phyloP scores from a whole-genome alignment of 176 grass and related monocot genomes.

The Tuctoria greenei region DNA sequence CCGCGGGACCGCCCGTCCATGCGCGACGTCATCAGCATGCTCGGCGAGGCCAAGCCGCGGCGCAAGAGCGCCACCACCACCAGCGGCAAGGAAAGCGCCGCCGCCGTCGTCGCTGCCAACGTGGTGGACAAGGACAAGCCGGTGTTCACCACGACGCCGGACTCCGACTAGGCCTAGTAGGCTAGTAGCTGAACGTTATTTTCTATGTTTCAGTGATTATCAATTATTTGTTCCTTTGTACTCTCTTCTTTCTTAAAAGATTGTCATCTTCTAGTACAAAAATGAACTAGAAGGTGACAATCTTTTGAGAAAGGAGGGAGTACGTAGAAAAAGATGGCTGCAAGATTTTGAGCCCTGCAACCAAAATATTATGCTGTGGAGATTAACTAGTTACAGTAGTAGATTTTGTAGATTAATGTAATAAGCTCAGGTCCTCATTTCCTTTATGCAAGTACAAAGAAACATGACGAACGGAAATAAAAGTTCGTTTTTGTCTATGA shows the following conservation, averaged over 20 bases:
- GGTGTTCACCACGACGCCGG: constrained; percentile 69
- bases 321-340: constrained; percentile 40
- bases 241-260: no score
- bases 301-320: no score
- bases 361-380: not conserved
- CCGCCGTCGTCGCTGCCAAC: not conserved
- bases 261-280: no score
- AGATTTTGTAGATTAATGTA: constrained; percentile 25
- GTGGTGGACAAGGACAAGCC: constrained; percentile 79
- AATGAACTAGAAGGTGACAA: no score
- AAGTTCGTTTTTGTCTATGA: no score
- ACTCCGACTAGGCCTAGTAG: constrained; percentile 43
- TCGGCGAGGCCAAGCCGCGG: constrained; percentile 84
- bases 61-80: constrained; percentile 60
- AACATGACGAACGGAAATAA: no score
- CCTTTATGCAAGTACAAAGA: not conserved
- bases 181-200: not conserved
- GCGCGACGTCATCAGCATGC: constrained; percentile 91
- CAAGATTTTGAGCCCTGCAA: constrained; percentile 30
- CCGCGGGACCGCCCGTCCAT: constrained; percentile 82
- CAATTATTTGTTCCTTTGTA: constrained; percentile 37
- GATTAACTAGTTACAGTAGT: constrained; percentile 35
- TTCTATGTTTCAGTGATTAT: not conserved
- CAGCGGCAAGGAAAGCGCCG: constrained; percentile 8
- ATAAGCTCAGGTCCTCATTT: constrained; percentile 7